Evolutionary conservation across 306 rosid genomes (phyloP).

Genomic region (Acacia acuminata): DNA sequence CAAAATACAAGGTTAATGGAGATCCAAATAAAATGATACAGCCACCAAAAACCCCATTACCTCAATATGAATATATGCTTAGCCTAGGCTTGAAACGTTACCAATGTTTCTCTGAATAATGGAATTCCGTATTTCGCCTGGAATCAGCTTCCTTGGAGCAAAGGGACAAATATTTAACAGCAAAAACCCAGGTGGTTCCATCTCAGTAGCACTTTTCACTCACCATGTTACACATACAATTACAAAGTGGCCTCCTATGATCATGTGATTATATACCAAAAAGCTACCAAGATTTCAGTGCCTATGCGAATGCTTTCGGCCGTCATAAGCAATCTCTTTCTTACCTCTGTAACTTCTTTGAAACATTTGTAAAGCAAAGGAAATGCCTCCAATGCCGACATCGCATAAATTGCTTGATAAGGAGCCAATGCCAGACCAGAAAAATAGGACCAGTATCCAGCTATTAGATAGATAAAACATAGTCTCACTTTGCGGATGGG

Average conservation of each 20-base stretch:
- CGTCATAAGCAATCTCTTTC: slow-evolving; percentile 50
- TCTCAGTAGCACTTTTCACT: background rate
- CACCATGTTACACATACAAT: slow-evolving; percentile 8
- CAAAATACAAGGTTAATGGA: background rate
- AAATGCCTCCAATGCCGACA: slow-evolving; percentile 74
- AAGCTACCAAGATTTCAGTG: slow-evolving; percentile 45
- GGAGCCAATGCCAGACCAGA: slow-evolving; percentile 84
- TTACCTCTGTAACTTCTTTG: slow-evolving; percentile 52
- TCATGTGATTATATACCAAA: slow-evolving; percentile 8
- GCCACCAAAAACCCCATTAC: background rate
- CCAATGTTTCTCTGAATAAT: background rate
- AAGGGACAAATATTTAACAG: slow-evolving; percentile 17
- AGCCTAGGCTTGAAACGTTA: background rate
- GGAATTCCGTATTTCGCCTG: background rate
- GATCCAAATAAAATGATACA: background rate
- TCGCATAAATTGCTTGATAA: slow-evolving; percentile 57
- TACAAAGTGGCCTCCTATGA: slow-evolving; percentile 11
- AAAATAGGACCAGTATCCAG: slow-evolving; percentile 75
- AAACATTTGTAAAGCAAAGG: slow-evolving; percentile 55
- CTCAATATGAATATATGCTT: background rate
- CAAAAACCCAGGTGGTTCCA: slow-evolving; percentile 10
- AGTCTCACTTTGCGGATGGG: slow-evolving; percentile 55
- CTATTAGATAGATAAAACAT: slow-evolving; percentile 61
- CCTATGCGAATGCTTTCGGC: slow-evolving; percentile 78
- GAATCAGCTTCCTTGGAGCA: background rate